Conservation (phyloP, 305 asterid genomes). For the Ilex paraguariensis region DNA sequence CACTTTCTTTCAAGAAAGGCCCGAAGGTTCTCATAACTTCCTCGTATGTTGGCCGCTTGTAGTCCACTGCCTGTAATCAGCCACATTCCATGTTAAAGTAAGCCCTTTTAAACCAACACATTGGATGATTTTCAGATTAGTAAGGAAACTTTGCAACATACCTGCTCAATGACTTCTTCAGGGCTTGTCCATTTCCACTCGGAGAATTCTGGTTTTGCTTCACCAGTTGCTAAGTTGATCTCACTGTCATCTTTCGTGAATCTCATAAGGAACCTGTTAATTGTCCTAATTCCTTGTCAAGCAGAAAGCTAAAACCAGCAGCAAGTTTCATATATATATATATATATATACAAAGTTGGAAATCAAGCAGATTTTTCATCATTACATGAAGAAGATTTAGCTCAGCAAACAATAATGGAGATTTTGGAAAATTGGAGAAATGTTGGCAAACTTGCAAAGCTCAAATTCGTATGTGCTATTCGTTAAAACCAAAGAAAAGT, state of each 20-base stretch:
- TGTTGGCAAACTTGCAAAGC: no score
- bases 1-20: constrained; percentile 37
- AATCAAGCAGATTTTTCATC: no score
- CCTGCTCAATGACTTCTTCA: constrained; percentile 90
- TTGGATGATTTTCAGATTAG: neutral
- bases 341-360: no score
- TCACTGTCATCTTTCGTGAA: constrained; percentile 67
- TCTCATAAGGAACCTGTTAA: constrained; percentile 81
- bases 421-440: no score
- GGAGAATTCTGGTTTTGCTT: constrained; percentile 78
- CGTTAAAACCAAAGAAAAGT: no score
- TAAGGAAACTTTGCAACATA: constrained; percentile 12
- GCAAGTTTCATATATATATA: no score
- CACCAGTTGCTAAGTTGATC: constrained; percentile 71
- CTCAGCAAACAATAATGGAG: no score
- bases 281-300: constrained; percentile 4
- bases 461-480: no score
- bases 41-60: constrained; percentile 93
- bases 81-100: neutral
- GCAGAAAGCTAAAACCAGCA: neutral
- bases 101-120: neutral
- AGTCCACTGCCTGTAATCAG: constrained; percentile 73
- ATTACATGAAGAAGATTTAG: no score
- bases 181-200: constrained; percentile 99
- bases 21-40: constrained; percentile 68